Evolutionary conservation across 2,329 filamentous ascomycete species (phyloP).

Genomic region (Colletotrichum destructivum): DNA sequence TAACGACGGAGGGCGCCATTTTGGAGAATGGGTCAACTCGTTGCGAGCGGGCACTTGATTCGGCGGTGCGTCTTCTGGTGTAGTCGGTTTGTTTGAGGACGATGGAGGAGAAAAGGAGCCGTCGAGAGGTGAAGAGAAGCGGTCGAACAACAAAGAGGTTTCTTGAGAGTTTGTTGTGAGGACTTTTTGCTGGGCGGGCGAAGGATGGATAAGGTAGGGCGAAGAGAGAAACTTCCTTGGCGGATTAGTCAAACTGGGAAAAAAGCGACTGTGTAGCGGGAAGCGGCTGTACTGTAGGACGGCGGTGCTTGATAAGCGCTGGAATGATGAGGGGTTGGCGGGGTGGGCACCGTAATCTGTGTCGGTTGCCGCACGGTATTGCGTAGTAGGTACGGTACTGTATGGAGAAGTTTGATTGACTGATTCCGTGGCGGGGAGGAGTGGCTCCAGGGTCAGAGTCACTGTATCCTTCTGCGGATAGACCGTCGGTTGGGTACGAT

Average conservation of each 20-base stretch:
- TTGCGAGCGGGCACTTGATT: not conserved
- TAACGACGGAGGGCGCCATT: slow-evolving; percentile 68
- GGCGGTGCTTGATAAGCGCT: slow-evolving; percentile 38
- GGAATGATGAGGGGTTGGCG: slow-evolving; percentile 41
- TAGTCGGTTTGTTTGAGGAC: not conserved
- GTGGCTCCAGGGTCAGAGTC: not conserved
- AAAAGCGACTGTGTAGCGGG: slow-evolving; percentile 29
- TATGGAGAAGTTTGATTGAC: not conserved
- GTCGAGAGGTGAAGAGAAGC: not conserved
- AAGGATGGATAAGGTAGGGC: not conserved
- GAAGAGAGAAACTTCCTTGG: slow-evolving; percentile 21
- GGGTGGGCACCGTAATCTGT: slow-evolving; percentile 38
- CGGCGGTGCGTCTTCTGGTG: not conserved
- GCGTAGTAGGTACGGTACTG: not conserved
- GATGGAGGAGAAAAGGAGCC: not conserved
- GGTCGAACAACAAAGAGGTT: not conserved
- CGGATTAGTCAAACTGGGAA: slow-evolving; percentile 38
- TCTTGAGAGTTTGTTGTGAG: not conserved
- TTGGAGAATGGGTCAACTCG: slow-evolving; percentile 40
- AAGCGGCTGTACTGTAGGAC: slow-evolving; percentile 24
- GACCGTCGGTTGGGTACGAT: not conserved
- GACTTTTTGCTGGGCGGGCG: slow-evolving; percentile 19
- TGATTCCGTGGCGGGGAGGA: slow-evolving; percentile 8
- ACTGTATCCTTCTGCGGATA: not conserved
- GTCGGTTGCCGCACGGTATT: slow-evolving; percentile 26